Conservation (phyloP, 495 filamentous ascomycete genomes). For the Coniosporium apollinis region DNA sequence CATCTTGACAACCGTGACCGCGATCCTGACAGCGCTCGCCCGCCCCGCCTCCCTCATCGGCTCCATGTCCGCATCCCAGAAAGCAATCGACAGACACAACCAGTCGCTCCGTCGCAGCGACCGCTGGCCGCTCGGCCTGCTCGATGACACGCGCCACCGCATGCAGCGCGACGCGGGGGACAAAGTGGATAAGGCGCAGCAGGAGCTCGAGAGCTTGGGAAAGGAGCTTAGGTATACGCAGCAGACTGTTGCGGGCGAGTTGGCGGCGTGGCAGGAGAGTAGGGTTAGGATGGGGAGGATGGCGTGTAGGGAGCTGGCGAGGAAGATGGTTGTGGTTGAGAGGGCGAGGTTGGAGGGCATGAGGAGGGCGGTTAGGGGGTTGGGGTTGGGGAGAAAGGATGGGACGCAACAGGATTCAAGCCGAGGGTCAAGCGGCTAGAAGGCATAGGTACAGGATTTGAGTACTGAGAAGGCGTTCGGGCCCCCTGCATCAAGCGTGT, state of each 20-base stretch:
- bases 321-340: slow-evolving; percentile 61
- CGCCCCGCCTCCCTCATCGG: slow-evolving; percentile 66
- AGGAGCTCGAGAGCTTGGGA: slow-evolving; percentile 48
- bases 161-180: slow-evolving; percentile 64
- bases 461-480: no score
- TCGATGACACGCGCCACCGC: slow-evolving; percentile 77
- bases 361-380: slow-evolving; percentile 50
- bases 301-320: slow-evolving; percentile 59
- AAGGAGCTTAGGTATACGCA: slow-evolving; percentile 82
- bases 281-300: slow-evolving; percentile 58
- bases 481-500: no score
- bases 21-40: slow-evolving; percentile 62
- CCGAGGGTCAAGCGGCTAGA: no score
- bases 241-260: slow-evolving; percentile 75
- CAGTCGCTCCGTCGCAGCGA: slow-evolving; percentile 54
- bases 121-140: slow-evolving; percentile 63
- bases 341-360: slow-evolving; percentile 64
- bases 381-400: slow-evolving; percentile 9
- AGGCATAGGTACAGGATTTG: no score
- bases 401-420: no score
- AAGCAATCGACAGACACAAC: slow-evolving; percentile 55
- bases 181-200: slow-evolving; percentile 45
- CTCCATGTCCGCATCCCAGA: slow-evolving; percentile 43
- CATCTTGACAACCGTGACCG: slow-evolving; percentile 59
- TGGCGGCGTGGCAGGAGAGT: slow-evolving; percentile 87